Base-by-base conservation (phyloP, 768 basidiomycete species). In the Cystofilobasidium capitatum region DNA sequence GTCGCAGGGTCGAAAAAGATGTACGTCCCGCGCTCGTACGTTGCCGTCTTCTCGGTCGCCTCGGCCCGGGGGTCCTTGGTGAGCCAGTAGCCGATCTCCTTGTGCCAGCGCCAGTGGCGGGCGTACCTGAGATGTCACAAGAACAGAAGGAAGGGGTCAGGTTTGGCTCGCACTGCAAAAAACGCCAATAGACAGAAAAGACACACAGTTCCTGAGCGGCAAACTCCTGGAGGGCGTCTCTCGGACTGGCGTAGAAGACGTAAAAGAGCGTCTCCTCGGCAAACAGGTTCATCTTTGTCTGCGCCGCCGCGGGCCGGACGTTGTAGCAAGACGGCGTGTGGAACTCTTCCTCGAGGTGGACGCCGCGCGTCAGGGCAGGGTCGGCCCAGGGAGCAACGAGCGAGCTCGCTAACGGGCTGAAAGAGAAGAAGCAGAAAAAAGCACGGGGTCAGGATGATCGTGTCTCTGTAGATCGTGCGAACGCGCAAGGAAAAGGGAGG, bases 321-420 rank as follows among this genome's bases (percentile, higher is more conserved):
- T 87, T 91, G 70, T 98, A 98, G 79, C 92, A 96, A 35, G 84
- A 80, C 45, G 93, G 93, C 58, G 93, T 83, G 73, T 89, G 86
- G 76, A 86, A 96, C 75, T 92, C 88, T 16, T 94, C 92, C 77
- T 98, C 92, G 69, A 94, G 86, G 66, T 84, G 83, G 74, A 85
- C 86, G 71, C 87, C 87, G 51, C 87, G 86, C 35, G 77, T 71
- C 71, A 87, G 71, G 36, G 77, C 87, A 71, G 91, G 86, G 77
- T 94, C 92, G 70, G 89, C 85, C 92, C 92, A 98, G 33, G 93
- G 93, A 66, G 94, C 93, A 74, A 94, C 89, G 79, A 98, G 93
- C 33, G 88, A 88, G 69, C 90, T 86, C 79, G 90, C 92, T 69
- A 93, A 80, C 74, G 88, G 88, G 75, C 89, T 88, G 77, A 64